A percentile compares a stretch with the other conserved stretches of the same genome.
phyloP scores from a whole-genome alignment of 1,139 yeast genomes.

The Geotrichum phurueaensis region DNA sequence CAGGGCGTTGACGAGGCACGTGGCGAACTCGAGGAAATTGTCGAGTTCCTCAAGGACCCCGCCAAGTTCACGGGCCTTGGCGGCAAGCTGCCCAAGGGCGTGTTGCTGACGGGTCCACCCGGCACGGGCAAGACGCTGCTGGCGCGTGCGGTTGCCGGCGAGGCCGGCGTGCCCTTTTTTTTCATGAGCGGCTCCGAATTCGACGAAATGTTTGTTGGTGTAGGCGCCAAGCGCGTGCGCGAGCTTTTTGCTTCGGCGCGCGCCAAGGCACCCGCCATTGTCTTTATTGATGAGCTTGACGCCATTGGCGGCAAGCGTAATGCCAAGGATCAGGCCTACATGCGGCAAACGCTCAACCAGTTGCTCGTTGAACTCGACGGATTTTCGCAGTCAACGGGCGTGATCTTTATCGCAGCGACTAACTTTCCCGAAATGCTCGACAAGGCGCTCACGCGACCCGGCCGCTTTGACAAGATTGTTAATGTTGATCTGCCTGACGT shows the following conservation, averaged over 20 bases:
- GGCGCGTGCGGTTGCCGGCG: conserved; percentile 98
- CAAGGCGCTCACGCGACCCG: conserved; percentile 96
- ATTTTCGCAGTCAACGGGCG: conserved; percentile 85
- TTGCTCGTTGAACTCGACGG: conserved; percentile 94
- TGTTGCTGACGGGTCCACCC: conserved; percentile 94
- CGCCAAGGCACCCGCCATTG: conserved; percentile 92
- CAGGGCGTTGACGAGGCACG: conserved; percentile 98
- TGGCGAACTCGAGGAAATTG: conserved; percentile 93
- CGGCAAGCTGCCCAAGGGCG: conserved; percentile 96
- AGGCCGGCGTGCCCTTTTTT: conserved; percentile 97
- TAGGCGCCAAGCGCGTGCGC: conserved; percentile 95
- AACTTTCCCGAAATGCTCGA: conserved; percentile 96
- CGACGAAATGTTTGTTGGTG: conserved; percentile 97
- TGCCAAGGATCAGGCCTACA: conserved; percentile 96
- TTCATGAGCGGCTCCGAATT: conserved; percentile 98
- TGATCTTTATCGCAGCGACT: conserved; percentile 95
- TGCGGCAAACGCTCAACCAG: conserved; percentile 94
- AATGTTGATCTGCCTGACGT: conserved; percentile 96
- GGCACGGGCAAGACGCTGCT: conserved; percentile 98
- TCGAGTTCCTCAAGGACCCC: conserved; percentile 92
- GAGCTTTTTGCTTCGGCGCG: conserved; percentile 90
- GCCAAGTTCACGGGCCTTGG: conserved; percentile 93
- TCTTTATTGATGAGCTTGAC: conserved; percentile 92
- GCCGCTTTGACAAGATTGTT: conserved; percentile 93
- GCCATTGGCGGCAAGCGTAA: conserved; percentile 98